Base-by-base conservation (phyloP, 768 basidiomycete genomes). In the Filobasidium floriforme region DNA sequence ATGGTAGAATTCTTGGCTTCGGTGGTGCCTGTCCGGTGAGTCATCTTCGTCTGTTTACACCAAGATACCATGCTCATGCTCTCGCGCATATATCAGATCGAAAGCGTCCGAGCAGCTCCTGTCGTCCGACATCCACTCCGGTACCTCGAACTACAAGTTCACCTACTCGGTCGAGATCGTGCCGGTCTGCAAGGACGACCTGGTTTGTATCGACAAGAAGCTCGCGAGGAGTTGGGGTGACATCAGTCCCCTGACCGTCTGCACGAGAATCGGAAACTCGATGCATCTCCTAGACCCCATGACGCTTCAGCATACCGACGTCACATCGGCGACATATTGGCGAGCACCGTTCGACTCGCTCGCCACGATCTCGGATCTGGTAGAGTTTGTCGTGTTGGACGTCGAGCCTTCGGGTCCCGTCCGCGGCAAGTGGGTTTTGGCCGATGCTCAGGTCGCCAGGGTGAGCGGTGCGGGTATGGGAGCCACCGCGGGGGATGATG, bases 141-240 rank as follows among this genome's bases (percentile, higher is more conserved):
- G 85, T 70, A 96, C 92, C 3, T 89, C 94, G 41, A 97, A 90
- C 80, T 96, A 89, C 84, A 98, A 94, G 80, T 93, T 89, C 80
- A 92, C 92, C 5, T 98, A 91, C 82, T 96, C 93, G 5, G 89
- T 98, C 71, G 94, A 98, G 80, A 96, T 99, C 74, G 85, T 88
- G 4, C 92, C 96, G 0, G 86, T 99, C 64, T 99, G 96, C 82
- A 97, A 97, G 77, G 96, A 98, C 76, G 96, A 99, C 79, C 85
- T 99, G 29, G 88, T 98, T 24, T 91, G 89, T 76, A 82, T 99
- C 41, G 90, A 92, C 1, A 78, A 81, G 12, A 90, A 90, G 73
- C 87, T 88, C 71, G 92, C 96, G 0, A 86, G 88, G 10, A 81
- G 85, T 19, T 81, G 93, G 65, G 86, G 87, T 75, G 97, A 93